A percentile compares a stretch with the other conserved stretches of the same genome.
Evolutionary conservation across 2,329 filamentous ascomycete genomes (phyloP).

Genomic region (Talaromyces islandicus): DNA sequence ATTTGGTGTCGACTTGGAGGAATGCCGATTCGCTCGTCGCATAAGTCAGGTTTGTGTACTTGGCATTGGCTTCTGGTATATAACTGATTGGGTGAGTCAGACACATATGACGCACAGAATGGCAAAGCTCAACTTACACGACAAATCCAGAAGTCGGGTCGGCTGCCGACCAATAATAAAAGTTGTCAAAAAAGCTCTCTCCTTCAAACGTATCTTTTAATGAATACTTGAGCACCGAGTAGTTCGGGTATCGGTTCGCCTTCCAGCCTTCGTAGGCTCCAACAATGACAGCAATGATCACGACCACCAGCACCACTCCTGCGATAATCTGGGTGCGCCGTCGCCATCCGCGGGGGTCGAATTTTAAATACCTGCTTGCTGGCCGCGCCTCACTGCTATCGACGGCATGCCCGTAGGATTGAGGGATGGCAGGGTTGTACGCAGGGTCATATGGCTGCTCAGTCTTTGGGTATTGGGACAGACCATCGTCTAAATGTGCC

Average conservation of each 20-base stretch:
- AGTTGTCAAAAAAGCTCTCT: constrained; percentile 39
- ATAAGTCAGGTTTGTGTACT: constrained; percentile 53
- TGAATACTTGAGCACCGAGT: constrained; percentile 34
- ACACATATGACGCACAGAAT: constrained; percentile 1
- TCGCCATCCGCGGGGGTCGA: constrained; percentile 50
- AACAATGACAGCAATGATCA: constrained; percentile 42
- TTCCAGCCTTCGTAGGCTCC: constrained; percentile 34
- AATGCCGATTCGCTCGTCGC: constrained; percentile 50
- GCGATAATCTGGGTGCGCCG: constrained; percentile 47
- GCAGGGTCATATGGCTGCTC: not conserved
- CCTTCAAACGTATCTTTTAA: constrained; percentile 39
- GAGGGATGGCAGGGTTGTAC: not conserved
- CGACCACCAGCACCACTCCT: constrained; percentile 29
- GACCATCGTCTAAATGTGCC: not conserved
- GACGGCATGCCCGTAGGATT: not conserved
- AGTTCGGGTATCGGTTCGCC: constrained; percentile 39
- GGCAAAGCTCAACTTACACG: constrained; percentile 33
- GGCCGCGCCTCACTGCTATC: not conserved
- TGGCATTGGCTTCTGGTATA: constrained; percentile 32
- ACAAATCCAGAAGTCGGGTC: constrained; percentile 44
- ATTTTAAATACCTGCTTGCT: constrained; percentile 24
- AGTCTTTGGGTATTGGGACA: not conserved
- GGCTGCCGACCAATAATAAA: constrained; percentile 39
- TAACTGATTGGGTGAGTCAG: constrained; percentile 1
- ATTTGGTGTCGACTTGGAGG: constrained; percentile 56